Base-by-base conservation (phyloP, 2,329 filamentous ascomycete species). In the Fusarium austroafricanum region DNA sequence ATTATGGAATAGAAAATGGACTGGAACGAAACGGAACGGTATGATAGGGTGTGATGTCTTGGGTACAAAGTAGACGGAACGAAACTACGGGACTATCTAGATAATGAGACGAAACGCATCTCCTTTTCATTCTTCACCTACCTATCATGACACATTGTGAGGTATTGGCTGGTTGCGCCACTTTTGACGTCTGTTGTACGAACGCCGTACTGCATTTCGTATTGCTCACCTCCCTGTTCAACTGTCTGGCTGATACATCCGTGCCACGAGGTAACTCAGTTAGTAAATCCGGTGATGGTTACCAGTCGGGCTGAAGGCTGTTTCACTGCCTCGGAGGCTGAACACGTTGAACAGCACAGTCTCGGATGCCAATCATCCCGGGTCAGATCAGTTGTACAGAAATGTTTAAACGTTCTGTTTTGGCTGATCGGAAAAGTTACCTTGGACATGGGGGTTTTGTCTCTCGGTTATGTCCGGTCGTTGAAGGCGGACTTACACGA, bases 101-200 rank as follows among this genome's bases (percentile, higher is more conserved):
- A 63, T 54, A 55, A 69, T 47, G 57, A 61, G 57, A 62, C 43
- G 53, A 70, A 69, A 67, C 62, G 38, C 57, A 55, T 50, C 66
- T 70, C 66, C 26, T 44, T 63, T 58, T 60, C 56, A 37, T 42
- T 52, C 38, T 55, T 26, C 18, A 35, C 37, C 21, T 12, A 33
- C 40, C 14, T 33, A 23, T 44, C 12, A 14, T 44, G 38, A 46
- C 37, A 43, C 35, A 12, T 29, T 38, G 44, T 44, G 42, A 58
- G 14, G 26, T 51, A 58, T 37, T 15, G 45, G 17, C 21, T 42
- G 29, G 45, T 60, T 49, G 50, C 51, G 52, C 63, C 59, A 65
- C 55, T 42, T 65, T 68, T 70, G 67, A 70, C 67, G 49, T 70
- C 67, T 70, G 67, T 70, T 68, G 67, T 70, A 70, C 67, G 52